Evolutionary conservation across 345 rosid genomes (phyloP).

Genomic region (Cardamine chenopodiifolia): DNA sequence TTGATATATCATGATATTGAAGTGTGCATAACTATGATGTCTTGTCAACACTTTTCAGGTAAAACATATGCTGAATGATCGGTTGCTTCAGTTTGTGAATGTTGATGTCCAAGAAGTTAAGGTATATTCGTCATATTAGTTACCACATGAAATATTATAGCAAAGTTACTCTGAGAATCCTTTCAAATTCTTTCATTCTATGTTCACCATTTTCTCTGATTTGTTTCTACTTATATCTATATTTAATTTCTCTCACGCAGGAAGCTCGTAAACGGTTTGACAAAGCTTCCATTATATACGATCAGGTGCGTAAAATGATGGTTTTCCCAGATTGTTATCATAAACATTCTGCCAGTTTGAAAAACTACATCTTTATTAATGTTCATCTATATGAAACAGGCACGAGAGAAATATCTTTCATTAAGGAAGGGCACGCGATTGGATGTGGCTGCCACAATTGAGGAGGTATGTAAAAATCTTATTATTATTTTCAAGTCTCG

Average conservation of each 20-base stretch:
- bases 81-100: constrained; percentile 56
- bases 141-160: neutral
- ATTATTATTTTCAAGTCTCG: constrained; percentile 11
- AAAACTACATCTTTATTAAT: constrained; percentile 7
- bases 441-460: constrained; percentile 64
- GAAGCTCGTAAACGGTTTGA: constrained; percentile 83
- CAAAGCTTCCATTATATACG: constrained; percentile 66
- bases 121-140: constrained; percentile 43
- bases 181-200: neutral
- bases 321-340: neutral
- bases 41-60: constrained; percentile 50
- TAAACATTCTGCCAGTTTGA: constrained; percentile 13
- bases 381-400: constrained; percentile 49
- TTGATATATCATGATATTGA: neutral
- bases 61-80: constrained; percentile 65
- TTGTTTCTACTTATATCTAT: neutral
- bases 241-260: constrained; percentile 41
- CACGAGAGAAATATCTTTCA: constrained; percentile 80
- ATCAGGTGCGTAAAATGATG: constrained; percentile 51
- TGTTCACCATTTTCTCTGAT: neutral
- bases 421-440: constrained; percentile 71
- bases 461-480: constrained; percentile 59
- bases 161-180: neutral
- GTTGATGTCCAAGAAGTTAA: constrained; percentile 66
- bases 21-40: constrained; percentile 14